Base-by-base conservation (phyloP, 768 basidiomycete genomes). In the Mycena albidolilacea region DNA sequence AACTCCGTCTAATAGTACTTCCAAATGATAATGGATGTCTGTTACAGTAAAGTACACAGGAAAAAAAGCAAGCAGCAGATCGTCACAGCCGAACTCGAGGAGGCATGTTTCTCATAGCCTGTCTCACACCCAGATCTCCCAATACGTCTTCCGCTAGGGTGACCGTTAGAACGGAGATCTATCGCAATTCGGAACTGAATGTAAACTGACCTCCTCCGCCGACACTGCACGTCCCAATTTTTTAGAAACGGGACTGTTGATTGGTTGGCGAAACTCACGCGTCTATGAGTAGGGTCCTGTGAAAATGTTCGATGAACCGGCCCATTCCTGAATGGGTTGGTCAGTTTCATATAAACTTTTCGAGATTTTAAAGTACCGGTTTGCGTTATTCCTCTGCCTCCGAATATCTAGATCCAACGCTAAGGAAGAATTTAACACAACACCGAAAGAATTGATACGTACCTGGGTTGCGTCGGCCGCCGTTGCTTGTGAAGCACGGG, bases 371-470 rank as follows among this genome's bases (percentile, higher is more conserved):
- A 17, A 88, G 85, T 88, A 70, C 94, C 95, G 9, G 92, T 92
- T 81, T 90, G 88, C 14, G 96, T 97, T 71, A 97, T 89, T 58
- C 94, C 96, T 76, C 96, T 90, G 23, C 96, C 96, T 73, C 95
- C 95, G 79, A 96, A 96, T 75, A 96, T 91, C 86, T 87, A 60
- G 61, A 67, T 23, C 39, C 65, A 17, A 73, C n/a, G 59, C 39
- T 69, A n/a, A 63, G 66, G 62, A 43, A 21, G 23, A 19, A 30
- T 30, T 30, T 30, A 50, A 37, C 52, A 35, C 17, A 72, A 11
- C 14, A 41, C 52, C 23, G n/a, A 67, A 21, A 59, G 8, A 68
- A n/a, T 48, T 46, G 30, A 9, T 50, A 44, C 78, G 21, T 68
- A 85, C 84, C 81, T 94, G 92, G 4, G 96, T 93, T 19, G 95